Base-by-base conservation (phyloP, 2,329 filamentous ascomycete species). In the Phaeosphaeria sp. region DNA sequence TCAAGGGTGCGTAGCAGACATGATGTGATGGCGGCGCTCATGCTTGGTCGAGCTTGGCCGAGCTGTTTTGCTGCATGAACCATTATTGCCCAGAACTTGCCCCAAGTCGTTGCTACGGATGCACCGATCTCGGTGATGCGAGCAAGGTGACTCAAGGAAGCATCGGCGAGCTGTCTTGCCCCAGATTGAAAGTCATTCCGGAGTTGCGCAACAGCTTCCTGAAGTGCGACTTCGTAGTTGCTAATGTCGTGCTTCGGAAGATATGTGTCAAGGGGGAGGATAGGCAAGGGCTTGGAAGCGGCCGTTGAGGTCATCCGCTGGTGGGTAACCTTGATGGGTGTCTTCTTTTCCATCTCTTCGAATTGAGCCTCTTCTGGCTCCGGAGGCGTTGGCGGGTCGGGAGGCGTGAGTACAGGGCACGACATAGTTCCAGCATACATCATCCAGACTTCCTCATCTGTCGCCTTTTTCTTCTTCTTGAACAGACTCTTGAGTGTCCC, bases 21-120 rank as follows among this genome's bases (percentile, higher is more conserved):
- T 46, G 76, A 80, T 40, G 86, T 77, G 25, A 89, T 86, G 1
- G 87, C 83, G 0, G 87, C 84, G 1, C 83, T 83, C 55, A 62
- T 59, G 69, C 84, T 87, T 60, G 87, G 86, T n/a, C 87, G 82
- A 0, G 87, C 86, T 53, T 18, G 48, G 18, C 53, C 42, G 11
- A 73, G 52, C 13, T 88, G 87, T 66, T 88, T 88, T 74, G 84
- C 86, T 1, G 91, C 75, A 70, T 89, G 85, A 84, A 88, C 90
- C 3, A 59, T 46, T 2, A 82, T 85, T 2, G 79, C 80, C 77
- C 87, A 90, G 82, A 86, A 87, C 6, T 71, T 73, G 0, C 80
- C 67, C 20, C 71, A 50, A 18, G 51, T 59, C 3, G 60, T 53
- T 2, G 68, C 61, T n/a, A 55, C 60, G 9, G 68, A 51, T 1